Evolutionary conservation across 148 eudicot species (phyloP).

Genomic region (Chenopodium suecicum): DNA sequence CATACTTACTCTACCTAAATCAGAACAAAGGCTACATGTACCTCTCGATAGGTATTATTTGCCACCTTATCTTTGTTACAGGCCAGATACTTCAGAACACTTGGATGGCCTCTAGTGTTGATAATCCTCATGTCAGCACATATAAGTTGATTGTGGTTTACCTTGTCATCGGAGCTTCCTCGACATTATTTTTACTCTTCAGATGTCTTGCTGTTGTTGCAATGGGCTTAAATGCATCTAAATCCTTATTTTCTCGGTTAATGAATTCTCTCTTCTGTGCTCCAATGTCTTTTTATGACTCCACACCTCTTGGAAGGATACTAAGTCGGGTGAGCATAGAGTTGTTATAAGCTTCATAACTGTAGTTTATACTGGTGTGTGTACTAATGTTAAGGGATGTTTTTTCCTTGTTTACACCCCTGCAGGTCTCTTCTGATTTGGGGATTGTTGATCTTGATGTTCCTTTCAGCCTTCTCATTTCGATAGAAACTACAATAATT

Average conservation of each 20-base stretch:
- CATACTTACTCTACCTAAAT: conserved; percentile 64
- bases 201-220: conserved; percentile 57
- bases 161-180: conserved; percentile 54
- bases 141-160: conserved; percentile 66
- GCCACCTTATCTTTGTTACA: conserved; percentile 45
- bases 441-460: conserved; percentile 84
- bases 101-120: conserved; percentile 94
- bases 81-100: conserved; percentile 73
- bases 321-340: conserved; percentile 58
- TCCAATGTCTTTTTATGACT: conserved; percentile 91
- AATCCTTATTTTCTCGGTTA: conserved; percentile 64
- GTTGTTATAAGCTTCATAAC: not conserved
- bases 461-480: conserved; percentile 59
- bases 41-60: conserved; percentile 46
- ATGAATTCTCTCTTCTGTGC: conserved; percentile 76
- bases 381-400: not conserved
- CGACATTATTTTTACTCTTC: conserved; percentile 45
- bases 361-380: not conserved
- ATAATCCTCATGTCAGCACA: conserved; percentile 53
- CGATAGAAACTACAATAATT: conserved; percentile 58
- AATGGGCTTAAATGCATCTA: conserved; percentile 74
- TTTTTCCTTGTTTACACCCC: not conserved
- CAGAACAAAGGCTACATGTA: conserved; percentile 64
- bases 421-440: conserved; percentile 78
- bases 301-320: conserved; percentile 93